phyloP scores from a whole-genome alignment of 2,329 filamentous ascomycete species.

The Talaromyces sp. region DNA sequence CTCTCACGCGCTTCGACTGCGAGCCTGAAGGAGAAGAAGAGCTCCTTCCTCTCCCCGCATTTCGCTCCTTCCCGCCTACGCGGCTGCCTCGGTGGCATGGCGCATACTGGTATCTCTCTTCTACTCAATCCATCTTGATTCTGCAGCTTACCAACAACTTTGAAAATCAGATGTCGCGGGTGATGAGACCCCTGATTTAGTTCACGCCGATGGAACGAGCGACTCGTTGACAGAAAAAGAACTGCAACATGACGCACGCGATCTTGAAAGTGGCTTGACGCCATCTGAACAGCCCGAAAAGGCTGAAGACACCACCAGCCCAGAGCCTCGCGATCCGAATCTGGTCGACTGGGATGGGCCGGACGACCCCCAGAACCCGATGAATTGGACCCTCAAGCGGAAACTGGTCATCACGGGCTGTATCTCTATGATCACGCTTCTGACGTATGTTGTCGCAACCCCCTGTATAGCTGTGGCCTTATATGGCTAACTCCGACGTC shows the following conservation, averaged over 20 bases:
- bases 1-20: not conserved
- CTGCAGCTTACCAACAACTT: not conserved
- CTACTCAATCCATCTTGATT: not conserved
- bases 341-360: conserved; percentile 56
- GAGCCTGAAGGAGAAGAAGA: not conserved
- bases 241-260: not conserved
- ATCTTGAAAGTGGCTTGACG: conserved; percentile 4
- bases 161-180: not conserved
- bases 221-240: not conserved
- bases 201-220: not conserved
- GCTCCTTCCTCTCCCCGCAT: not conserved
- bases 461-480: conserved; percentile 3
- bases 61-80: not conserved
- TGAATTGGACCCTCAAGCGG: conserved; percentile 50
- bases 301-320: not conserved
- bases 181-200: not conserved
- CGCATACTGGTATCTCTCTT: not conserved
- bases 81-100: not conserved
- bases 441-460: conserved; percentile 23
- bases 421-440: conserved; percentile 45
- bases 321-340: conserved; percentile 34
- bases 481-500: conserved; percentile 16
- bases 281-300: not conserved
- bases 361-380: conserved; percentile 52
- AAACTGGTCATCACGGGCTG: conserved; percentile 44